Base-by-base conservation (phyloP, 371 early-diverging fungal genomes). In the Mortierella sp. region DNA sequence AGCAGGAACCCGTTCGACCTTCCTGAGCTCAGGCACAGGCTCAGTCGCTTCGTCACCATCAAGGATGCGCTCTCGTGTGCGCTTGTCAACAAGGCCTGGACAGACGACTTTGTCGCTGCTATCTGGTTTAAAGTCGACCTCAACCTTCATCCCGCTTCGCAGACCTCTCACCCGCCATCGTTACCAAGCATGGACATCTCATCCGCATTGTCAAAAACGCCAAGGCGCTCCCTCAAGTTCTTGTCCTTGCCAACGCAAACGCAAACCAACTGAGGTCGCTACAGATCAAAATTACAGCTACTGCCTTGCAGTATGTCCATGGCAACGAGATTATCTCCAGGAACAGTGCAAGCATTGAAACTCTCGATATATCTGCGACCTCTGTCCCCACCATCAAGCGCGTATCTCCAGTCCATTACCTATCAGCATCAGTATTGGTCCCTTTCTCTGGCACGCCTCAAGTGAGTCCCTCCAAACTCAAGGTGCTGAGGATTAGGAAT, bases 61-160 rank as follows among this genome's bases (percentile, higher is more conserved):
- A 68, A 71, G 64, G 69, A 65, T 40, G 63, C 73, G 14, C 26
- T 77, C 13, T 13, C 72, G 7, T 77, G 69, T 40, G 53, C 41
- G 11, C 61, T 37, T 24, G 69, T 77, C 26, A 67, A 53, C 16
- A 63, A 50, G 34, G 68, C 47, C 26, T 53, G 53, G 53, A 26
- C 26, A 9, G 26, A 53, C 53, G 2, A 26, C 53, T 53, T 53
- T 10, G 13, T 53, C 0, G 24, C 53, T 26, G 53, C 11, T 3
- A 53, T 53, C 26, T 53, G 53, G 53, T 53, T 26, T 29, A n/a
- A 53, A 10, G 53, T 53, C 14, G 26, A 53, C 53, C 26, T 53
- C 24, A 11, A 26, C 11, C 10, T 14, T 29, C 26, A 13, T 2
- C 24, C 11, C 53, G 26, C 26, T 53, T 53, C 14, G 53, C 53